These are phyloP conservation scores for Calonectria hawksworthii DNA, from an alignment of 2,329 filamentous ascomycete species.

Conservation along the genomic window DNA sequence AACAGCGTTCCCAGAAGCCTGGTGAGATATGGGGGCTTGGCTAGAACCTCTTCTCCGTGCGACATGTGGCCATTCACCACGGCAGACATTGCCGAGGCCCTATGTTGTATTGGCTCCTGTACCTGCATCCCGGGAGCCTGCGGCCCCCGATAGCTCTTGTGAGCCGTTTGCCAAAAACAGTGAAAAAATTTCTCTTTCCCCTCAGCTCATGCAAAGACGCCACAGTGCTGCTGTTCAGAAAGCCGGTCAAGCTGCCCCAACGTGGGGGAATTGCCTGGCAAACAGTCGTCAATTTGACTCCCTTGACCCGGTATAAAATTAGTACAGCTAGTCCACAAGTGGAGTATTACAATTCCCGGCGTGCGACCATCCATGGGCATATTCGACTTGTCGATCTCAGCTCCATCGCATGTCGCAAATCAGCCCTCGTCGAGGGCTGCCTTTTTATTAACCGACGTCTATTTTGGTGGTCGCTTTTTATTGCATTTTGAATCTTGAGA, in stretches of 20 bases:
- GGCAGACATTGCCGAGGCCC: not conserved
- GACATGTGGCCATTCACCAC: not conserved
- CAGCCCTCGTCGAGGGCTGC: not conserved
- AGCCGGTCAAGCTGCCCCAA: not conserved
- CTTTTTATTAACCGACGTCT: not conserved
- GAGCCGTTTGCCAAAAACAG: not conserved
- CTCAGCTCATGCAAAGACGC: not conserved
- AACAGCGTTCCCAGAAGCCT: not conserved
- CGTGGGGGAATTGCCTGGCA: not conserved
- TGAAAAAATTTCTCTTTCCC: not conserved
- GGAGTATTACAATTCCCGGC: not conserved
- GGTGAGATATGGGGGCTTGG: not conserved
- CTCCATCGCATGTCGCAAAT: too few species aligned
- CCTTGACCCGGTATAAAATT: not conserved
- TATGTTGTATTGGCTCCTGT: not conserved
- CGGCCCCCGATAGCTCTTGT: not conserved
- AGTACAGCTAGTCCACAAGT: not conserved
- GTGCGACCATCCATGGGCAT: not conserved
- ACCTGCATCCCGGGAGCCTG: not conserved
- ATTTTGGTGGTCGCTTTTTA: not conserved
- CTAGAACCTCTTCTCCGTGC: not conserved
- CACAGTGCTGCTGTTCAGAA: not conserved
- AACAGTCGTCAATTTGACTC: not conserved
- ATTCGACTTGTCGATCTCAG: not conserved
- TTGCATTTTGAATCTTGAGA: not conserved